Evolutionary conservation across 2,329 filamentous ascomycete species (phyloP), one percentile per base, ranked within the genome.

Genomic region (Cytospora leucostoma): DNA sequence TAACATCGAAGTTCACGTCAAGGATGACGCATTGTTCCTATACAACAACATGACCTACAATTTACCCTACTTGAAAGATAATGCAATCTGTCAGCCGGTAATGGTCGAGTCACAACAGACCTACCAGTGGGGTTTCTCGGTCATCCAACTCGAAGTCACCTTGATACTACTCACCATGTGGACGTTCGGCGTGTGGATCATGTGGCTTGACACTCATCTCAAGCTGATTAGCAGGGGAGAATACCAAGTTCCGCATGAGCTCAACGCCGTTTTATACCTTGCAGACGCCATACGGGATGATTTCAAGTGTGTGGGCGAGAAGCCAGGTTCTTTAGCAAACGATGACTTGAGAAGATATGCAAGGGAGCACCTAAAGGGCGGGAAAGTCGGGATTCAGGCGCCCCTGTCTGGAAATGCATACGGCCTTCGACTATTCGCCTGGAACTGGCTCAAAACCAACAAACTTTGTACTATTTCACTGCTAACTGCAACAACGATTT

Each of bases 91-190:
- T 44, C 59, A 61, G 27, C 59, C 59, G 2, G 40, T 47, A 0
- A 56, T 37, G 33, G 15, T 10, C 12, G 32, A 27, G 32, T 49
- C 32, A 11, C 35, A 37, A 40, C 49, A 63, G 63, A 37, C n/a
- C 7, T 71, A 69, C 35, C 66, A 69, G 51, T 73, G 70, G 70
- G 71, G 70, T 2, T 71, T 72, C 56, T 71, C 71, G 2, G 71
- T 65, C 21, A 54, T 72, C 47, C 71, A 72, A 52, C 50, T 68
- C 2, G 68, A 69, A 35, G 53, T 69, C 11, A 44, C 64, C 4
- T 4, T 69, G 1, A 12, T 64, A 1, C 27, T 65, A 6, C 54
- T 71, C 1, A 19, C 54, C 12, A 49, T 69, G 8, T 72, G 69
- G 69, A 69, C 66, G 0, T 38, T 67, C 34, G 69, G 70, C 7